These are phyloP conservation scores for Boletus vermiculosoides DNA, from an alignment of 768 basidiomycete species.

Conservation along the genomic window DNA sequence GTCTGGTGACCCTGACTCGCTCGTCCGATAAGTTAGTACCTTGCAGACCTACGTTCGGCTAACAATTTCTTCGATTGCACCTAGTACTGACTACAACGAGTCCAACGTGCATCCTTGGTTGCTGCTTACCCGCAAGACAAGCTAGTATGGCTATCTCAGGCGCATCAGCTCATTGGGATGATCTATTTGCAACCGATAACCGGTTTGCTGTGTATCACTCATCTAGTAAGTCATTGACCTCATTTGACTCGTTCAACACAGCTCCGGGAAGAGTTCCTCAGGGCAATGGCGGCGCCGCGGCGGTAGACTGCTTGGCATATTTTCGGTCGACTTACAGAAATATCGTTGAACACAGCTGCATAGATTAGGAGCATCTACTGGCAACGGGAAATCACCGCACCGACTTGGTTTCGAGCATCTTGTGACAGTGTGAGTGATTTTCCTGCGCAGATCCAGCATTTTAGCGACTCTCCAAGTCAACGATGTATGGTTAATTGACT, in stretches of 20 bases:
- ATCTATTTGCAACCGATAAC: neutral
- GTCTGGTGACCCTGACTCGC: neutral
- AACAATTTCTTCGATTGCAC: neutral
- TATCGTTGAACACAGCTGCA: neutral
- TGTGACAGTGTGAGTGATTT: slow-evolving; percentile 3
- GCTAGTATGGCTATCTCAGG: no score
- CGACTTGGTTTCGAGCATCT: neutral
- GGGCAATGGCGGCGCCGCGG: no score
- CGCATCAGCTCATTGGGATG: no score
- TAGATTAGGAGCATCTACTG: neutral
- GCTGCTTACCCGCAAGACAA: neutral
- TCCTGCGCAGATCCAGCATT: neutral
- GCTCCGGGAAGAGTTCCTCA: neutral
- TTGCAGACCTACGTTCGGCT: no score
- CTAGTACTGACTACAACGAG: neutral
- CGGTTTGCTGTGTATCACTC: neutral
- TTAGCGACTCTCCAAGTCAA: neutral
- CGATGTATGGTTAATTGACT: neutral
- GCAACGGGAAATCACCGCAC: neutral
- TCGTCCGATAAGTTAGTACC: no score
- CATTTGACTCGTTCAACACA: neutral
- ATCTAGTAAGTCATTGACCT: neutral
- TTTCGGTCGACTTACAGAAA: neutral
- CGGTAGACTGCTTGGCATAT: neutral
- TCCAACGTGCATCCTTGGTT: neutral